Percentiles rank a stretch among this genome's conserved stretches.
Conservation (phyloP, 495 filamentous ascomycete species). For the Cetradonia linearis region DNA sequence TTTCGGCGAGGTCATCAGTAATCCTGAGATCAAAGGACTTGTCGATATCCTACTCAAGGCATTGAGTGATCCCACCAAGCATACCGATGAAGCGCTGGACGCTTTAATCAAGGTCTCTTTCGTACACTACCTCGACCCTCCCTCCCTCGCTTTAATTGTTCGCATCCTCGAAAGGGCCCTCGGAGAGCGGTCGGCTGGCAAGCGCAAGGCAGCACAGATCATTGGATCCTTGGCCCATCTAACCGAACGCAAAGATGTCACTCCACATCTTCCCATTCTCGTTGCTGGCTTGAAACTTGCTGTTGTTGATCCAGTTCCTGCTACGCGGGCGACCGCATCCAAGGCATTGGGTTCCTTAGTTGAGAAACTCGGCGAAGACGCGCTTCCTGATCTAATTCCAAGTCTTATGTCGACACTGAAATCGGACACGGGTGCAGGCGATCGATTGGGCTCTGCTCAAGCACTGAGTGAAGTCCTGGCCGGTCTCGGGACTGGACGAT, state of each 20-base stretch:
- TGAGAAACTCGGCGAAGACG: slow-evolving; percentile 95
- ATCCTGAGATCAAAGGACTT: slow-evolving; percentile 86
- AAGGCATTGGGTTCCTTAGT: slow-evolving; percentile 90
- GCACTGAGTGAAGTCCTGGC: slow-evolving; percentile 94
- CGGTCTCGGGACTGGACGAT: slow-evolving; percentile 77
- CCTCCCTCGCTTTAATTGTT: slow-evolving; percentile 85
- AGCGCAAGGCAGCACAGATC: slow-evolving; percentile 90
- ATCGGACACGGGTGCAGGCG: slow-evolving; percentile 90
- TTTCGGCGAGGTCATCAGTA: slow-evolving; percentile 96
- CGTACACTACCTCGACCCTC: slow-evolving; percentile 90
- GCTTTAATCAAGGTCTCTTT: slow-evolving; percentile 91
- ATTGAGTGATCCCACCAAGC: slow-evolving; percentile 92
- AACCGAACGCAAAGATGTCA: slow-evolving; percentile 88
- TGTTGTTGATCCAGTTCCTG: slow-evolving; percentile 88
- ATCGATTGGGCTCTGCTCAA: slow-evolving; percentile 90
- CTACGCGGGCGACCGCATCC: slow-evolving; percentile 92
- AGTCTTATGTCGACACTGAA: slow-evolving; percentile 96
- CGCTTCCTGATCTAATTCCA: slow-evolving; percentile 91
- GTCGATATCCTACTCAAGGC: slow-evolving; percentile 90
- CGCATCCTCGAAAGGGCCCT: slow-evolving; percentile 92
- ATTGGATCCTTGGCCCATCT: slow-evolving; percentile 96
- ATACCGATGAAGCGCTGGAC: slow-evolving; percentile 91
- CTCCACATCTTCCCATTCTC: slow-evolving; percentile 82
- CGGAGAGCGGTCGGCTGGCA: slow-evolving; percentile 81
- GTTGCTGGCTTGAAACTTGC: slow-evolving; percentile 83